Conservation (phyloP, 805 yeast genomes). For the Ogataea paraovalis region DNA sequence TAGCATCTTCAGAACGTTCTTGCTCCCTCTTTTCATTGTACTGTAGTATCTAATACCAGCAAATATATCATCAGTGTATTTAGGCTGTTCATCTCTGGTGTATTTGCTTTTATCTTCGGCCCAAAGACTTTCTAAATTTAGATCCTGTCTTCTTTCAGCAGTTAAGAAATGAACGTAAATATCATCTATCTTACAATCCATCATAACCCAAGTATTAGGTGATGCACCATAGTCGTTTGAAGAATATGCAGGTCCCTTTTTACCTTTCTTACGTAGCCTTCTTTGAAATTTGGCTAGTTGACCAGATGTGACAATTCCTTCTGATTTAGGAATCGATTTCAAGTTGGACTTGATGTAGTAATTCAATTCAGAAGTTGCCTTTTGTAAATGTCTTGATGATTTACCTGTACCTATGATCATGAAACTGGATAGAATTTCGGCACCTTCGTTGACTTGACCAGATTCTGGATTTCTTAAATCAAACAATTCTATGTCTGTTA, state of each 20-base stretch:
- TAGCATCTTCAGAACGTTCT: neutral
- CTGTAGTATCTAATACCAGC: constrained; percentile 44
- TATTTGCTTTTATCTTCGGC: constrained; percentile 18
- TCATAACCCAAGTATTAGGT: constrained; percentile 78
- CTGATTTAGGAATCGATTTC: constrained; percentile 48
- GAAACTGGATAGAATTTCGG: constrained; percentile 38
- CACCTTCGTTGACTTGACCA: constrained; percentile 24
- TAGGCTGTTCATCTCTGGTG: constrained; percentile 8
- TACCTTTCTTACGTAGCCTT: constrained; percentile 50
- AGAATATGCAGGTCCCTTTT: constrained; percentile 48
- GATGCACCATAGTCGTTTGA: constrained; percentile 53
- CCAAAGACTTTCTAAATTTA: constrained; percentile 74
- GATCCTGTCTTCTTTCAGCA: constrained; percentile 56
- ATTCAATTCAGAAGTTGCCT: constrained; percentile 60
- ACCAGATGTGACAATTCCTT: constrained; percentile 66
- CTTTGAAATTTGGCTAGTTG: constrained; percentile 47
- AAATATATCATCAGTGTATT: constrained; percentile 40
- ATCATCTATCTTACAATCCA: constrained; percentile 61
- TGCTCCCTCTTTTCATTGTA: constrained; percentile 21
- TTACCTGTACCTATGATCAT: constrained; percentile 73
- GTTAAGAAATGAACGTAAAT: constrained; percentile 74
- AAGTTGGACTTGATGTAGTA: constrained; percentile 52
- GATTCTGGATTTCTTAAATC: constrained; percentile 49
- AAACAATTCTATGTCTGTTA: constrained; percentile 56
- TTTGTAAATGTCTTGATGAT: constrained; percentile 68